Base-by-base conservation (phyloP, 148 eudicot species). In the Chenopodium suecicum region DNA sequence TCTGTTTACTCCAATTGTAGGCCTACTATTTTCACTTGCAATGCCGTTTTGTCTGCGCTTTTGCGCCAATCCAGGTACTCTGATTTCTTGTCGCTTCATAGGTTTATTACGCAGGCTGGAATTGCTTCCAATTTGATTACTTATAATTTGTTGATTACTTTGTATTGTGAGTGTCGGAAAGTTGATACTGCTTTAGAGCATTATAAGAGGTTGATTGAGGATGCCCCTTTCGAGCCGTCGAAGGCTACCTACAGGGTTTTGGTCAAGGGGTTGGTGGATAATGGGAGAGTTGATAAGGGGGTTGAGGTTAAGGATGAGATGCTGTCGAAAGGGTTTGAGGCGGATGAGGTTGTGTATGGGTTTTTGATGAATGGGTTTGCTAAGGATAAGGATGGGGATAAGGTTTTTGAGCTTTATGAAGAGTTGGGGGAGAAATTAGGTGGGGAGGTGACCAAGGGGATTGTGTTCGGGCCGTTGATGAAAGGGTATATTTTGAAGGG, bases 101-200 rank as follows among this genome's bases (percentile, higher is more conserved):
- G 98, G 47, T 95, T 95, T 68, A 90, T 95, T 80, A 91, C 91
- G 10, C 98, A 95, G 78, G 98, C 98, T 31, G 98, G 98, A 25
- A 86, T 95, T 25, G 92, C 91, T 2, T 86, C 90, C 3, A 95
- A 94, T 46, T 83, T 92, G 1, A 90, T 93, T 58, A 93, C 99
- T 23, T 86, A 92, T 77, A 95, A 93, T 78, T 74, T 93, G 14
- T 85, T 95, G 50, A 88, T 95, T 31, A 89, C 87, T 31, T 83
- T 91, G 50, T 95, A 91, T 63, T 81, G 92, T 64, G 99, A 95
- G 81, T 95, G 99, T 69, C 83, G 91, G 25, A 93, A 88, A 74
- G 85, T 87, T 10, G 99, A 95, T 82, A 85, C 89, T 34, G 99
- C 97, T 1, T 73, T 95, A 31, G 99, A 95, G 77, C 89, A 89